Conservation (phyloP, 2,329 filamentous ascomycete genomes). For the Bipolaris cookei region DNA sequence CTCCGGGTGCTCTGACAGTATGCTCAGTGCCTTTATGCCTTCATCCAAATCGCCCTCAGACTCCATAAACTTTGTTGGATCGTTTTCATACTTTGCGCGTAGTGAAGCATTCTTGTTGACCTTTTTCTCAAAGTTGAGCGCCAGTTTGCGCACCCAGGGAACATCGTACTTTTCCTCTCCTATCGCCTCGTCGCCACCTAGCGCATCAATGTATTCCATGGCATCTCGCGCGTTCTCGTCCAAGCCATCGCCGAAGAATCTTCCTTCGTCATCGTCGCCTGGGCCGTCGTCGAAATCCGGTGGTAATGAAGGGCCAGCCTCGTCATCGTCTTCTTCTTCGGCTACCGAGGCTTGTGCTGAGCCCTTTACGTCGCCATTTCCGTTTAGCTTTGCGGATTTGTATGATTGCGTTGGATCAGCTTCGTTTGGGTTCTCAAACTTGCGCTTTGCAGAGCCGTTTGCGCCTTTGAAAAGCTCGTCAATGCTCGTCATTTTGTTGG, state of each 20-base stretch:
- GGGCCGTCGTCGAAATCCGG: conserved; percentile 63
- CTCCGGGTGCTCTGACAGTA: conserved; percentile 84
- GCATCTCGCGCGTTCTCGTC: conserved; percentile 80
- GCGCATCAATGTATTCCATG: conserved; percentile 83
- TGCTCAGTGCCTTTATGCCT: conserved; percentile 83
- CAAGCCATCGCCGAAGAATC: conserved; percentile 94
- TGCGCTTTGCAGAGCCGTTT: conserved; percentile 61
- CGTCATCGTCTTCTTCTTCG: conserved; percentile 53
- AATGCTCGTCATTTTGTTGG: conserved; percentile 61
- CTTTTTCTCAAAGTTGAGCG: conserved; percentile 84
- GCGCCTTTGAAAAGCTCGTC: conserved; percentile 69
- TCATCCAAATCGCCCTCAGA: conserved; percentile 89
- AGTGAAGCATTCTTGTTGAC: conserved; percentile 91
- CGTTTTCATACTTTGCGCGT: conserved; percentile 80
- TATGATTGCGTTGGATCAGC: conserved; percentile 64
- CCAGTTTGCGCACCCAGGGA: conserved; percentile 81
- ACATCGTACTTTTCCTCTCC: conserved; percentile 78
- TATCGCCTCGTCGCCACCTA: conserved; percentile 61
- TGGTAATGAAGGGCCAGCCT: conserved; percentile 61
- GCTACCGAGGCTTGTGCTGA: conserved; percentile 57
- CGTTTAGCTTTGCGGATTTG: conserved; percentile 64
- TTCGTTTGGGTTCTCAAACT: conserved; percentile 62
- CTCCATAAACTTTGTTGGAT: conserved; percentile 81
- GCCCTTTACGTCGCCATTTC: conserved; percentile 58
- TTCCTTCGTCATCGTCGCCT: conserved; percentile 80